Conservation (phyloP, 768 basidiomycete genomes). For the Boletus sensibilis region DNA sequence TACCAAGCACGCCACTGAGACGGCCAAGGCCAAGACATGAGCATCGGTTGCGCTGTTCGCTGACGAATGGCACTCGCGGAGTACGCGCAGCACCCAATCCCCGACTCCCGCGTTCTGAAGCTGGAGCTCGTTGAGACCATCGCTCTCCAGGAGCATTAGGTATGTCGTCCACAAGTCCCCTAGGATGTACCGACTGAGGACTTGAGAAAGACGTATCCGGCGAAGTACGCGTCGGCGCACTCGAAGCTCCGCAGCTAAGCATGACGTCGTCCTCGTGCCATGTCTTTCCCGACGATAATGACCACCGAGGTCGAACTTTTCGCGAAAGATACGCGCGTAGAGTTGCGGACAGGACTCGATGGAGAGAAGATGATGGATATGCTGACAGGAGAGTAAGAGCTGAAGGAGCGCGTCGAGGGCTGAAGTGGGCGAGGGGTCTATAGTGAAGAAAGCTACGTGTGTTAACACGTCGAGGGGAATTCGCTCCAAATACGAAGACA, state of each 20-base stretch:
- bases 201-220: constrained; percentile 39
- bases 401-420: constrained; percentile 43
- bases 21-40: constrained; percentile 26
- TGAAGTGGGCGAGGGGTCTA: constrained; percentile 37
- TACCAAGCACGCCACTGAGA: constrained; percentile 36
- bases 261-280: constrained; percentile 38
- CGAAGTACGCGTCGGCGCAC: constrained; percentile 47
- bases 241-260: constrained; percentile 48
- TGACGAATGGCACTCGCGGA: constrained; percentile 19
- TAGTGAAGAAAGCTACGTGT: constrained; percentile 49
- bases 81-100: constrained; percentile 24
- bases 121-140: constrained; percentile 46
- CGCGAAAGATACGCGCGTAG: constrained; percentile 53
- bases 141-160: constrained; percentile 61
- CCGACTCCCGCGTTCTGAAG: constrained; percentile 42
- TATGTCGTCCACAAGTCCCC: constrained; percentile 58
- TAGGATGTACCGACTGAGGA: constrained; percentile 31
- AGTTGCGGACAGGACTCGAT: constrained; percentile 47
- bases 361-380: constrained; percentile 44
- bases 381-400: constrained; percentile 47
- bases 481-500: constrained; percentile 46
- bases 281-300: constrained; percentile 24
- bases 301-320: constrained; percentile 45
- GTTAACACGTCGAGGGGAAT: constrained; percentile 59
- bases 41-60: constrained; percentile 5